Percentiles rank a stretch among this genome's conserved stretches.
Conservation (phyloP, 2,329 filamentous ascomycete species). For the Chaetothyriales sp. region DNA sequence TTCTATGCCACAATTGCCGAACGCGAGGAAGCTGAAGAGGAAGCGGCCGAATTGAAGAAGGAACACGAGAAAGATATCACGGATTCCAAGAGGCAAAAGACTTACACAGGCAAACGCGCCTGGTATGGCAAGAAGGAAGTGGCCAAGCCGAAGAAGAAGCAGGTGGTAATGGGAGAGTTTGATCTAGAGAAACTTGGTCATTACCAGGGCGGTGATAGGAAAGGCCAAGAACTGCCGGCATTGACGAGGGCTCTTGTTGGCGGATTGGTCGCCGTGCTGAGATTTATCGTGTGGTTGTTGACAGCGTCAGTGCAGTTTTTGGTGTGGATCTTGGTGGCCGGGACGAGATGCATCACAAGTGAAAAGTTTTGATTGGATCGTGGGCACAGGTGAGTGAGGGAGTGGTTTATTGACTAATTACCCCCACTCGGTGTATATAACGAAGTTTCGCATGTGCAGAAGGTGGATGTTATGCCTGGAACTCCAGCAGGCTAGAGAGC, state of each 20-base stretch:
- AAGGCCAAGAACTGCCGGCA: constrained; percentile 29
- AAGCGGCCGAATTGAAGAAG: constrained; percentile 24
- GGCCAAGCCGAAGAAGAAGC: constrained; percentile 13
- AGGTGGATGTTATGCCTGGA: no score
- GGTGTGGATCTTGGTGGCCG: constrained; percentile 28
- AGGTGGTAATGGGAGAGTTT: constrained; percentile 30
- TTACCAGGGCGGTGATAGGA: constrained; percentile 25
- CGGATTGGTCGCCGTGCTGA: constrained; percentile 27
- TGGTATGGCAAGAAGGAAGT: constrained; percentile 3
- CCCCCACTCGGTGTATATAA: no score
- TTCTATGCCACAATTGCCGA: constrained; percentile 25
- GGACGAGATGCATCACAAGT: constrained; percentile 28
- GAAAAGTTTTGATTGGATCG: constrained; percentile 25
- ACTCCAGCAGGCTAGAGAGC: no score
- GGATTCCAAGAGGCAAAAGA: constrained; percentile 3
- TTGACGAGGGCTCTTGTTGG: constrained; percentile 24
- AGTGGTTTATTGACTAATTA: no score
- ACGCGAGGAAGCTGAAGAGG: constrained; percentile 29
- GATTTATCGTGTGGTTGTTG: constrained; percentile 26
- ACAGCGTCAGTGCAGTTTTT: constrained; percentile 28
- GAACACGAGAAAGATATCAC: constrained; percentile 19
- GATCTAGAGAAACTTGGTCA: constrained; percentile 33
- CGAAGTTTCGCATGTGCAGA: no score
- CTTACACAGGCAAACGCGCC: constrained; percentile 3
- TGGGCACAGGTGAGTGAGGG: neutral